Conservation (phyloP, 768 basidiomycete genomes). For the Serendipita sp. region DNA sequence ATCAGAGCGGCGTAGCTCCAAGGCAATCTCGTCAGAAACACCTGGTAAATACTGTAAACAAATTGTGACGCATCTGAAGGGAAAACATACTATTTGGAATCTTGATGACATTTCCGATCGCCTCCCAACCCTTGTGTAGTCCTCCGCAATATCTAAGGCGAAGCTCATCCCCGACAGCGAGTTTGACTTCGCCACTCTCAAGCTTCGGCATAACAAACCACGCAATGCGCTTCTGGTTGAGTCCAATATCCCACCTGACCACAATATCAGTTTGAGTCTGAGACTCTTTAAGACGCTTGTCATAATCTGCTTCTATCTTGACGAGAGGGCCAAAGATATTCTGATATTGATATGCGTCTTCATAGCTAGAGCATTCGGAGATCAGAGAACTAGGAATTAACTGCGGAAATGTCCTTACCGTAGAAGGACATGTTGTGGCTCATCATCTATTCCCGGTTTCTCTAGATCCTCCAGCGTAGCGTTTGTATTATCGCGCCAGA, state of each 20-base stretch:
- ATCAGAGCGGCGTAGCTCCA: slow-evolving; percentile 80
- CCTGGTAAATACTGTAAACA: slow-evolving; percentile 33
- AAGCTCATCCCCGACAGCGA: slow-evolving; percentile 94
- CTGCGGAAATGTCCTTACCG: slow-evolving; percentile 22
- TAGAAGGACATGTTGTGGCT: slow-evolving; percentile 78
- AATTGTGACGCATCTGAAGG: background rate
- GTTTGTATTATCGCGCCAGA: slow-evolving; percentile 92
- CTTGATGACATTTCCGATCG: slow-evolving; percentile 96
- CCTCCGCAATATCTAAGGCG: slow-evolving; percentile 79
- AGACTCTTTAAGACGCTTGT: slow-evolving; percentile 92
- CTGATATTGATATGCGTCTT: slow-evolving; percentile 99
- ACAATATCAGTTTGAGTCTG: slow-evolving; percentile 96
- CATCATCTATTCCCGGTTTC: slow-evolving; percentile 94
- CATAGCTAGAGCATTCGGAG: slow-evolving; percentile 36
- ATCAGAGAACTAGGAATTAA: background rate
- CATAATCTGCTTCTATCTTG: slow-evolving; percentile 99
- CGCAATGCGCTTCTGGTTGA: slow-evolving; percentile 98
- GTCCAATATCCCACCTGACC: slow-evolving; percentile 91
- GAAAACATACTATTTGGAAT: slow-evolving; percentile 80
- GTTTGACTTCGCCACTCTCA: slow-evolving; percentile 91
- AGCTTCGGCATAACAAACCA: slow-evolving; percentile 95
- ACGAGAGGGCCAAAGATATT: slow-evolving; percentile 98
- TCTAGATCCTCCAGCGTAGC: slow-evolving; percentile 95
- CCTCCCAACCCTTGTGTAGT: slow-evolving; percentile 88
- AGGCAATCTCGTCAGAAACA: slow-evolving; percentile 92